phyloP scores from a whole-genome alignment of 176 grass and related monocot genomes.

The Zea luxurians region DNA sequence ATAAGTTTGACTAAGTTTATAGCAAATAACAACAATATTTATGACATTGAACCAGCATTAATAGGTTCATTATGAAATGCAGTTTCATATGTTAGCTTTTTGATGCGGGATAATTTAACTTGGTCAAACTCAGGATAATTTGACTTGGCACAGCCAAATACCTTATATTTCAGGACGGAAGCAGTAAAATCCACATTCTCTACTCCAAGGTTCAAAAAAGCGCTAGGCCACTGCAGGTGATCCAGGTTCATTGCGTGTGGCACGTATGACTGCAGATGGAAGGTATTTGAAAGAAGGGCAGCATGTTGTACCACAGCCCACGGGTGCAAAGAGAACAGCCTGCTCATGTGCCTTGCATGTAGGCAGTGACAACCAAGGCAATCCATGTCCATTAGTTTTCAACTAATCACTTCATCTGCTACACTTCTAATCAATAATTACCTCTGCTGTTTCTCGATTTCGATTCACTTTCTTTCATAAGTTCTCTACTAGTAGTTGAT shows the following conservation, averaged over 20 bases:
- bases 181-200: background rate
- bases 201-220: background rate
- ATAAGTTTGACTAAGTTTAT: too few relatives aligned
- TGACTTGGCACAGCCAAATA: background rate
- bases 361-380: background rate
- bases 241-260: background rate
- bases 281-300: background rate
- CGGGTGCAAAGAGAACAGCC: background rate
- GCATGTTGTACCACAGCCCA: background rate
- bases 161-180: background rate
- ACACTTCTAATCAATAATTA: background rate
- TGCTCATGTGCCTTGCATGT: background rate
- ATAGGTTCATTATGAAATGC: too few relatives aligned
- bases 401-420: background rate
- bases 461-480: background rate
- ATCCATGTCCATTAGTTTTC: background rate
- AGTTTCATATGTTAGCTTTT: too few relatives aligned
- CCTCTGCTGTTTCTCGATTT: background rate
- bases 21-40: too few relatives aligned
- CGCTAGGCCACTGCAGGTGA: background rate
- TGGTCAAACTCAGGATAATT: background rate
- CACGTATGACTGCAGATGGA: background rate
- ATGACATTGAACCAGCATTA: too few relatives aligned
- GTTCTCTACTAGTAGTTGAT: too few relatives aligned
- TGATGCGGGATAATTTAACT: background rate